Evolutionary conservation across 2,329 filamentous ascomycete genomes (phyloP).

Genomic region (Aureobasidium sp.): DNA sequence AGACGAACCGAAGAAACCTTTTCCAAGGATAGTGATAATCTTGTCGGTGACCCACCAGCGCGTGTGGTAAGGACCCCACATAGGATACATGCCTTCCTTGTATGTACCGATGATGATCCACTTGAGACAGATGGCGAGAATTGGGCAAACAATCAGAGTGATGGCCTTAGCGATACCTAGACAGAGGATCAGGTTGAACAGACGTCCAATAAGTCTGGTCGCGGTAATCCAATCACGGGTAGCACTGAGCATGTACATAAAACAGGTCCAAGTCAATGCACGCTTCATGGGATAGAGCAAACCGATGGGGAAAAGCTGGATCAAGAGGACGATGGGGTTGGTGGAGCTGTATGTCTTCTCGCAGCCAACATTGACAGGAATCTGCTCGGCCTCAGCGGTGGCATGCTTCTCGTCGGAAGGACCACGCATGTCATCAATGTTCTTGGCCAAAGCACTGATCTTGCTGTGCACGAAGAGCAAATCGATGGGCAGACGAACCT

Average conservation of each 20-base stretch:
- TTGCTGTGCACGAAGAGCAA: conserved; percentile 43
- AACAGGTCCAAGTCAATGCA: conserved; percentile 45
- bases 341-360: conserved; percentile 41
- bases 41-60: conserved; percentile 53
- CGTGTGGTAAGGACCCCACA: conserved; percentile 52
- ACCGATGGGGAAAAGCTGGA: conserved; percentile 44
- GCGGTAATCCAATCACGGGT: conserved; percentile 35
- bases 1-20: conserved; percentile 36
- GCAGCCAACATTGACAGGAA: conserved; percentile 23
- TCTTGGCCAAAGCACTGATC: conserved; percentile 32
- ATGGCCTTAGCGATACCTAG: conserved; percentile 36
- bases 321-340: conserved; percentile 38
- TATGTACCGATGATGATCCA: conserved; percentile 48
- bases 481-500: conserved; percentile 42
- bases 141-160: conserved; percentile 34
- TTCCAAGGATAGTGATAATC: conserved; percentile 40
- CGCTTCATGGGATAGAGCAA: conserved; percentile 44
- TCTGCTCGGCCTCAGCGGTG: conserved; percentile 14
- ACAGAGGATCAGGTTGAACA: conserved; percentile 40
- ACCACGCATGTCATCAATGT: conserved; percentile 27
- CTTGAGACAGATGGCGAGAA: conserved; percentile 43
- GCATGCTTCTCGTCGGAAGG: conserved; percentile 11
- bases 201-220: conserved; percentile 34
- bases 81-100: conserved; percentile 46
- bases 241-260: conserved; percentile 39